Evolutionary conservation across 2,329 filamentous ascomycete genomes (phyloP).

Genomic region (Trichoderma aggressivum): DNA sequence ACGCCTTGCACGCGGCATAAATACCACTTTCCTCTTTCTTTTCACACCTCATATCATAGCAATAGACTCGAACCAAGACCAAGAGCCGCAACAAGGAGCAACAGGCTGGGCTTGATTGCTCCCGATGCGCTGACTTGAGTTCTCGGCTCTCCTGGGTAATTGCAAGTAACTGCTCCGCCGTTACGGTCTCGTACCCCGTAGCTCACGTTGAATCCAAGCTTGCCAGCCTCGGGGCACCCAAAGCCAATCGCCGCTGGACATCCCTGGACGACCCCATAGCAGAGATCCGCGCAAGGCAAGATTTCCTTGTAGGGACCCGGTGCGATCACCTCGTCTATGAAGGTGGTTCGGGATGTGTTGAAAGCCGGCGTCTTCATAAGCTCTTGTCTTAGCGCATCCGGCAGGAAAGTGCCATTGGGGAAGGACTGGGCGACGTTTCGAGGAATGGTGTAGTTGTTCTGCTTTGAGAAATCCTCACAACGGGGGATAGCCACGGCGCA

Average conservation of each 20-base stretch:
- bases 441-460: slow-evolving; percentile 41
- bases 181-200: slow-evolving; percentile 32
- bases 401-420: slow-evolving; percentile 61
- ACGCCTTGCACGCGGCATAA: slow-evolving; percentile 11
- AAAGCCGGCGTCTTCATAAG: slow-evolving; percentile 26
- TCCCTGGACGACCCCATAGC: slow-evolving; percentile 78
- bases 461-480: slow-evolving; percentile 75
- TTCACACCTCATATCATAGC: background rate
- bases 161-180: slow-evolving; percentile 33
- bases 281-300: slow-evolving; percentile 82
- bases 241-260: slow-evolving; percentile 79
- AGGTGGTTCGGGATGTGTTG: slow-evolving; percentile 60
- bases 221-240: slow-evolving; percentile 58
- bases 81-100: slow-evolving; percentile 20
- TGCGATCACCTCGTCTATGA: slow-evolving; percentile 67
- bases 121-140: slow-evolving; percentile 27
- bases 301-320: slow-evolving; percentile 95
- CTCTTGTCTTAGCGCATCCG: slow-evolving; percentile 32
- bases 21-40: background rate
- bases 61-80: background rate
- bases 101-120: slow-evolving; percentile 19
- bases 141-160: slow-evolving; percentile 37
- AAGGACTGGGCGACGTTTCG: slow-evolving; percentile 72
- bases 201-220: slow-evolving; percentile 34
- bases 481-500: slow-evolving; percentile 90